phyloP scores from a whole-genome alignment of 495 filamentous ascomycete genomes.

The Penicillium silybi region DNA sequence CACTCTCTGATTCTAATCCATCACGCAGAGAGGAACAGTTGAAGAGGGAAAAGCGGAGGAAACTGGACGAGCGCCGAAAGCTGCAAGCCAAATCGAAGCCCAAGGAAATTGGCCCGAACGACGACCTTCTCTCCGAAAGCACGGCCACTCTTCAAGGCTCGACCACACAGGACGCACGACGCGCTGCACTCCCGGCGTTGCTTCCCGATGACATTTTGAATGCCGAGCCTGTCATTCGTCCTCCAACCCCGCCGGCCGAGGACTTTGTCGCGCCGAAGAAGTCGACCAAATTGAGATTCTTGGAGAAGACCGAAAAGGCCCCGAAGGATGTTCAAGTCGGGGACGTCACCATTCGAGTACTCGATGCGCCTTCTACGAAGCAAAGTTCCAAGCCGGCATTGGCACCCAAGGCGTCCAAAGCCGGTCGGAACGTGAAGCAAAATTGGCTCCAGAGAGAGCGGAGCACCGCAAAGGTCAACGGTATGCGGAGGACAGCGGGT shows the following conservation, averaged over 20 bases:
- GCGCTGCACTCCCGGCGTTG: slow-evolving; percentile 41
- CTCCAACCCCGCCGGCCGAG: slow-evolving; percentile 38
- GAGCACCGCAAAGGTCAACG: slow-evolving; percentile 34
- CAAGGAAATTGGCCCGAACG: slow-evolving; percentile 28
- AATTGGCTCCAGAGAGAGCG: slow-evolving; percentile 45
- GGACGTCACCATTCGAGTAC: slow-evolving; percentile 49
- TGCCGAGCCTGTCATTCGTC: slow-evolving; percentile 37
- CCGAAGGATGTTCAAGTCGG: slow-evolving; percentile 54
- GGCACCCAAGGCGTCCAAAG: slow-evolving; percentile 48
- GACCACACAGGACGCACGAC: slow-evolving; percentile 36
- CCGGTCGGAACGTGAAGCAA: slow-evolving; percentile 42
- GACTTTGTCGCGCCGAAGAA: slow-evolving; percentile 25
- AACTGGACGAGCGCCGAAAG: slow-evolving; percentile 46
- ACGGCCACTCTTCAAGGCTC: slow-evolving; percentile 41
- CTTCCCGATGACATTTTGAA: slow-evolving; percentile 53
- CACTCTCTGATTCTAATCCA: slow-evolving; percentile 16
- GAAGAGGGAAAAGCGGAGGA: slow-evolving; percentile 45
- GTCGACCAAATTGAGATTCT: slow-evolving; percentile 47
- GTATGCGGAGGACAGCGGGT: slow-evolving; percentile 36
- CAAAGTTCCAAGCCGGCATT: slow-evolving; percentile 34
- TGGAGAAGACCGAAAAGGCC: slow-evolving; percentile 47
- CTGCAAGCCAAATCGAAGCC: slow-evolving; percentile 40
- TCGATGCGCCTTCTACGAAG: slow-evolving; percentile 37
- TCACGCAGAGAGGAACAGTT: slow-evolving; percentile 37
- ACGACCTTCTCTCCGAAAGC: slow-evolving; percentile 39